Evolutionary conservation across 2,329 filamentous ascomycete genomes (phyloP), one percentile per base, ranked within the genome.

Genomic region (Aspergillus hiratsukae): DNA sequence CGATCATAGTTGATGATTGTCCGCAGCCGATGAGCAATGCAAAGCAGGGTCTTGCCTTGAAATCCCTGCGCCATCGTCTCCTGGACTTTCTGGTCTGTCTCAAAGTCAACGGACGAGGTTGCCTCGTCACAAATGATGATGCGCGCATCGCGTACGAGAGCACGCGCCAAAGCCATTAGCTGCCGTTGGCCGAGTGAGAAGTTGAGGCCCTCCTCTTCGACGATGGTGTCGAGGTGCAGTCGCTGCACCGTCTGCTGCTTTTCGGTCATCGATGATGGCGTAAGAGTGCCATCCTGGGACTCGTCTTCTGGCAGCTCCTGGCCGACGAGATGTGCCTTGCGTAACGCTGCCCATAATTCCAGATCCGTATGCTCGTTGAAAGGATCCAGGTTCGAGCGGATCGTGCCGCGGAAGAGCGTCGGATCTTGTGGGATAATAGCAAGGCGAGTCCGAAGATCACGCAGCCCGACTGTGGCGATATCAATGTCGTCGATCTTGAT

Each of bases 41-140:
- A 96, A 27, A 97, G 79, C 43, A 97, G 76, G 4, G 92, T 96
- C 78, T 88, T 89, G 59, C 91, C 91, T 55, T 82, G 81, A 79
- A 96, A 96, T 0, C 87, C 91, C 0, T 82, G 81, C 0, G 89
- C 87, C 72, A 96, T 96, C 4, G 91, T 95, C 54, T 80, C 79
- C 74, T 97, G 92, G 69, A 96, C 96, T 81, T 94, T 95, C 73
- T 90, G 43, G 70, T 99, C 94, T 3, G 93, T 97, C 70, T 97
- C 93, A 80, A 97, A 94, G 73, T 97, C 93, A 7, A 97, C 92
- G 0, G 85, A 89, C 1, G 87, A 91, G 0, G 94, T 99, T 1
- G 94, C 94, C 75, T 99, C 94, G 77, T 99, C 94, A 74, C 93
- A 97, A 51, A 99, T 87, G 65, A 97, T 97, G 75, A 97, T 97